phyloP scores from a whole-genome alignment of 768 basidiomycete species.

The Sarcodon aspratus region DNA sequence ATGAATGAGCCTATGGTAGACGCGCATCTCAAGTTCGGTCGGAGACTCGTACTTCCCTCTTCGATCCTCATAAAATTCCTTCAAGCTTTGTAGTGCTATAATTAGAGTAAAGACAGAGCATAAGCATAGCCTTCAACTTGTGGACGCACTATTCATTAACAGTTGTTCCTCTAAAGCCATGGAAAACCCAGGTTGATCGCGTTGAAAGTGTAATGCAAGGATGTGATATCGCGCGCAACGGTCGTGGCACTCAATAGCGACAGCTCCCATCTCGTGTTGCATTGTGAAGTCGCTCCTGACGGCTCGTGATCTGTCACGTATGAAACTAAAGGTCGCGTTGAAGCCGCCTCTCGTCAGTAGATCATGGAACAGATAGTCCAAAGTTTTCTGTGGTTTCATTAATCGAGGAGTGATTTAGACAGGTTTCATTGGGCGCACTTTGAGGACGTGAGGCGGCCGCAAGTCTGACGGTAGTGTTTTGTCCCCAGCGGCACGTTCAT shows the following conservation, averaged over 20 bases:
- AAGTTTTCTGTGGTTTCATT: slow-evolving; percentile 44
- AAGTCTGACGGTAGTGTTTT: slow-evolving; percentile 87
- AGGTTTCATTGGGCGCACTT: slow-evolving; percentile 28
- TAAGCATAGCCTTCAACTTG: slow-evolving; percentile 1
- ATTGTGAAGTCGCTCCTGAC: slow-evolving; percentile 92
- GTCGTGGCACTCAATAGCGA: slow-evolving; percentile 86
- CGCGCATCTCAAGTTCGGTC: slow-evolving; percentile 90
- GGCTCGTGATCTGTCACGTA: slow-evolving; percentile 84
- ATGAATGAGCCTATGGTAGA: slow-evolving; percentile 89
- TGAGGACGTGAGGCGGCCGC: slow-evolving; percentile 75
- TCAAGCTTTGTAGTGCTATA: slow-evolving; percentile 83
- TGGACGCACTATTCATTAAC: slow-evolving; percentile 73
- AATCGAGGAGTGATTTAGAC: no score
- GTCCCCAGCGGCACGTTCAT: slow-evolving; percentile 90
- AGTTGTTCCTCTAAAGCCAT: slow-evolving; percentile 77
- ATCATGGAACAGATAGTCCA: slow-evolving; percentile 87
- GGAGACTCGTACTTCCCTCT: slow-evolving; percentile 52
- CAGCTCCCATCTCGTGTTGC: slow-evolving; percentile 67
- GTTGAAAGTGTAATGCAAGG: slow-evolving; percentile 58
- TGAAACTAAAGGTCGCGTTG: slow-evolving; percentile 63
- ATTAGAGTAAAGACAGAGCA: neutral
- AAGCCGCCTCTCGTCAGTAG: slow-evolving; percentile 66
- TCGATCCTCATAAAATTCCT: slow-evolving; percentile 89
- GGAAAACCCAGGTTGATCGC: slow-evolving; percentile 46
- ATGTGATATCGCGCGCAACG: slow-evolving; percentile 93